Evolutionary conservation across 2,329 filamentous ascomycete genomes (phyloP).

Genomic region (Aureobasidium subglaciale): DNA sequence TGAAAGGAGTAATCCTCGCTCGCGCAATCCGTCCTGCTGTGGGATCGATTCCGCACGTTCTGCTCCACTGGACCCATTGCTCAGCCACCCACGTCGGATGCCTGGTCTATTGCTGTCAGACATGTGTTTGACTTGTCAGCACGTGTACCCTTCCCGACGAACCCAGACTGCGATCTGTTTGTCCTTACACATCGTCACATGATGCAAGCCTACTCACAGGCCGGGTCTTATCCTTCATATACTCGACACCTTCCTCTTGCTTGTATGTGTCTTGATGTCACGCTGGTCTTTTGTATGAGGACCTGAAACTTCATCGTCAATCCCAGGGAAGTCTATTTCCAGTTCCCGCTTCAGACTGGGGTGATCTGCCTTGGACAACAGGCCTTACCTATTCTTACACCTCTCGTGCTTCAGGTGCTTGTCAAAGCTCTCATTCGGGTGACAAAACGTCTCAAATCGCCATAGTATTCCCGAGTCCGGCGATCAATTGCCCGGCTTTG

Average conservation of each 20-base stretch:
- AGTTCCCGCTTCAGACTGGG: background rate
- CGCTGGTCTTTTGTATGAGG: background rate
- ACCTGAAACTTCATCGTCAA: constrained; percentile 5
- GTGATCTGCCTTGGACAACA: background rate
- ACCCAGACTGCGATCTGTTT: background rate
- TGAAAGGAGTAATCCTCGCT: constrained; percentile 3
- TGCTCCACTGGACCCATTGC: constrained; percentile 3
- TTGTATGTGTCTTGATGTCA: background rate
- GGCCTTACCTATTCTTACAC: background rate
- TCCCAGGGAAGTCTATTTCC: background rate
- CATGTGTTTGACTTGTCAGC: constrained; percentile 13
- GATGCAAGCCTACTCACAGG: background rate
- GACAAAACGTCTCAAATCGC: background rate
- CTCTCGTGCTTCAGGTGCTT: background rate
- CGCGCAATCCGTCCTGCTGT: background rate
- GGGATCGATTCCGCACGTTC: background rate
- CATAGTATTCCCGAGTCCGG: background rate
- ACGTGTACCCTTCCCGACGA: background rate
- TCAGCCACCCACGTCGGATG: constrained; percentile 5
- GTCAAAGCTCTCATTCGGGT: background rate
- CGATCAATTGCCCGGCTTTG: background rate
- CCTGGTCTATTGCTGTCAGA: constrained; percentile 2
- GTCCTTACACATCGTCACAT: background rate
- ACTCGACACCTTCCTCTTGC: background rate
- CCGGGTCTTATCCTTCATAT: background rate